These are phyloP conservation scores for Arabis hirsuta DNA, from an alignment of 345 rosid species.

Conservation along the genomic window DNA sequence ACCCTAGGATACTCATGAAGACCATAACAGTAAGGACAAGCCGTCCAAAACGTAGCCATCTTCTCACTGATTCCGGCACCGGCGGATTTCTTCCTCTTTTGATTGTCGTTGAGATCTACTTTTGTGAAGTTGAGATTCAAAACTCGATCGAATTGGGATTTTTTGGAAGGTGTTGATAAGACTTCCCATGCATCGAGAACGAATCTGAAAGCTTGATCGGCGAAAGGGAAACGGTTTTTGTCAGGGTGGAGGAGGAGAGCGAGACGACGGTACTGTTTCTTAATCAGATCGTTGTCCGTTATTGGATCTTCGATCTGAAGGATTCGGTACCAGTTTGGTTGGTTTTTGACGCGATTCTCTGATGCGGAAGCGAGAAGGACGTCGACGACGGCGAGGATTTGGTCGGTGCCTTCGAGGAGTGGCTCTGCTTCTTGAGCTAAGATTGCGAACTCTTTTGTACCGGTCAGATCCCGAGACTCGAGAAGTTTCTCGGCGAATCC, in stretches of 20 bases:
- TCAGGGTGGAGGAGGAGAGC: slow-evolving; percentile 92
- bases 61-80: slow-evolving; percentile 28
- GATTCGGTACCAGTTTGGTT: slow-evolving; percentile 82
- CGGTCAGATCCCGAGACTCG: slow-evolving; percentile 64
- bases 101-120: slow-evolving; percentile 57
- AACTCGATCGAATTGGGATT: slow-evolving; percentile 63
- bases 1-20: slow-evolving; percentile 78
- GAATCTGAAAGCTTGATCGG: slow-evolving; percentile 83
- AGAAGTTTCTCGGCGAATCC: slow-evolving; percentile 89
- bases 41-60: slow-evolving; percentile 80
- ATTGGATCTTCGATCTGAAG: slow-evolving; percentile 64
- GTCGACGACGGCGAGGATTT: slow-evolving; percentile 84
- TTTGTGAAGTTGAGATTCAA: slow-evolving; percentile 55
- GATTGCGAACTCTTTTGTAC: slow-evolving; percentile 76
- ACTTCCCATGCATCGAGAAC: slow-evolving; percentile 89
- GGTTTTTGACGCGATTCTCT: slow-evolving; percentile 64
- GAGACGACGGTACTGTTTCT: slow-evolving; percentile 79
- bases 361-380: slow-evolving; percentile 59
- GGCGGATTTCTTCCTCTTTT: slow-evolving; percentile 43
- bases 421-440: slow-evolving; percentile 88
- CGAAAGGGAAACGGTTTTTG: slow-evolving; percentile 70
- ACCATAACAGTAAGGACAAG: slow-evolving; percentile 84
- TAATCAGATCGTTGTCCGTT: slow-evolving; percentile 64
- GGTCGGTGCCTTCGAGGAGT: slow-evolving; percentile 81
- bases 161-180: slow-evolving; percentile 60